Base-by-base conservation (phyloP, 2,329 filamentous ascomycete genomes). In the Cercospora sp. region DNA sequence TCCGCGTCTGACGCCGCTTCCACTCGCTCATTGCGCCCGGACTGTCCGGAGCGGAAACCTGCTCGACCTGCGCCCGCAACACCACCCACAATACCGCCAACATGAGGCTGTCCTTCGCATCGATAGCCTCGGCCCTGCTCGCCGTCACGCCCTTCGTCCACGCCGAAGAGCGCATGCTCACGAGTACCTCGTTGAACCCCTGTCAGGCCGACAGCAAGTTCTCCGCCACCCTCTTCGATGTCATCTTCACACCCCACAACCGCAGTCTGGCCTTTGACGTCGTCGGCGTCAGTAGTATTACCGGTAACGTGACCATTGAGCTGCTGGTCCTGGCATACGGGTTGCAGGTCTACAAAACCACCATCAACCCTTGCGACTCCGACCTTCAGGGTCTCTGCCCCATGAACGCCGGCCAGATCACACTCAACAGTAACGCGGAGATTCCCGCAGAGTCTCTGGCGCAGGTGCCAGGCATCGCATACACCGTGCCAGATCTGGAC, bases 401-500 rank as follows among this genome's bases (percentile, higher is more conserved):
- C 67, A 97, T 97, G 93, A 91, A 88, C 71, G 88, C 92, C 8
- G 93, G 93, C 72, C 90, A 91, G 75, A 90, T 97, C 77, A 87
- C 90, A 65, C 86, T 97, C 76, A 85, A 87, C 62, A 93, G 93
- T 77, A 91, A 91, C 75, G 78, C 94, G 40, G 79, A 82, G 2
- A 81, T 95, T 60, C 81, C 83, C 9, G 73, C 80, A 12, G 82
- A 84, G 28, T 87, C 90, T 45, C 81, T 92, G 68, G 81, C 82
- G 26, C 80, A 87, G 64, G 89, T 98, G 75, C 94, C 94, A 67
- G 85, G 87, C 60, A 94, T 97, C 76, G 91, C 93, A 63, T 98
- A 95, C 82, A 90, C 87, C 61, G 91, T 98, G 53, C 94, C 94
- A 60, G 94, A 97, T 84, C 85, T 97, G 64, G 94, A 98, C 80